Evolutionary conservation across 163 green algal species (phyloP), one percentile per base, ranked within the genome.

Genomic region (Chloroidium sp.): DNA sequence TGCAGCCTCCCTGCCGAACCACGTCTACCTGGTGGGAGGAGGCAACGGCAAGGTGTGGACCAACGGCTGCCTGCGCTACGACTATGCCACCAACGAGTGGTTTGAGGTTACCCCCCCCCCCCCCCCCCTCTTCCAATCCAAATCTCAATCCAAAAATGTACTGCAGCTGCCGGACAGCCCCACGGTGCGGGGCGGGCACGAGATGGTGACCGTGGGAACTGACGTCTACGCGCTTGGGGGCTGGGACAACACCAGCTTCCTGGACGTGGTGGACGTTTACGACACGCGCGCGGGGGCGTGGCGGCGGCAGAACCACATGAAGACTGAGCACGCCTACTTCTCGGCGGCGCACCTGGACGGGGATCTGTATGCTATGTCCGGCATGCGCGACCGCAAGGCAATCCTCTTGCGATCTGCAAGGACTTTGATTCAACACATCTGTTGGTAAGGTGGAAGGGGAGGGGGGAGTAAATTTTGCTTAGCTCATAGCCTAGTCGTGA

Each of bases 21-120:
- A 79, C 36, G 69, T 89, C 14, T 89, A 85, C 57, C 75, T 86
- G 12, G 78, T 86, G 77, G 86, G 86, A 6, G 86, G 86, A n/a
- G 80, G 78, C 14, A 67, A 2, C 61, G 75, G 76, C 61, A 72
- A 72, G 64, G 6, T n/a, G 64, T 90, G 86, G 86, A 75, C 85
- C 62, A 4, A 75, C n/a, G 80, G 78, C 72, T 78, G 76, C 62
- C 75, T 83, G 69, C 60, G 79, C 61, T 84, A 82, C 59, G 76
- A 87, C 58, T 8, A 83, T 3, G 68, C 78, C 60, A 78, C 59
- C 10, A 79, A 82, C 4, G 3, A 12, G 0, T 88, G 86, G 86
- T 62, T 62, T 58, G 74, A 88, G 86, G 84, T 87, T 14, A 59
- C 77, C 64, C 57, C 12, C 60, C 2, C 62, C 76, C 14, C 67